Base-by-base conservation (phyloP, 352 stramenopile species). In the Phytopythium aichiense region DNA sequence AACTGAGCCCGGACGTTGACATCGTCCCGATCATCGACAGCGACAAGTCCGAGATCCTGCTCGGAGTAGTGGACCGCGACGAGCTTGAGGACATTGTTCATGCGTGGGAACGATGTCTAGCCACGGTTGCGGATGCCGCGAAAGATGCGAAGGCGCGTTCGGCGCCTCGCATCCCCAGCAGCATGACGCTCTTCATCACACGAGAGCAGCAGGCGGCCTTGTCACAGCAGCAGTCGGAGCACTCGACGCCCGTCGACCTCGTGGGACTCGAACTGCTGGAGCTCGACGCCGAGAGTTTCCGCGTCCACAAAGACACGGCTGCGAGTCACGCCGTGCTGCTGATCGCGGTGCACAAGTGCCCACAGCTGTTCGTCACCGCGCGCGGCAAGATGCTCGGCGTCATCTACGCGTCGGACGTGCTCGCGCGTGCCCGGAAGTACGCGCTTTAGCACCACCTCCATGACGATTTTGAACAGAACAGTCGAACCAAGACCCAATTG, bases 301-400 rank as follows among this genome's bases (percentile, higher is more conserved):
- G 88, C 56, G 84, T 90, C 38, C 78, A 88, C 62, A 77, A 72
- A 35, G 77, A 88, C 30, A 86, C 80, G 22, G 87, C 72, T 48
- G 81, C 80, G 51, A 89, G 78, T 37, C 82, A 91, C 49, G 78
- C 89, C 35, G 83, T 93, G 16, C 59, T 93, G n/a, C 73, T 91
- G 45, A 86, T 93, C 50, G 88, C 84, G 43, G 78, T 91, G 40
- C 80, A 93, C 70, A 93, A 93, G 58, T 78, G 71, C 20, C 80
- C 81, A 4, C 72, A 90, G 64, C 63, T 93, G 0, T 91, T 89
- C 35, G 82, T 93, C 45, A 93, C 84, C 0, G 68, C 80, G n/a
- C 73, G 79, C 23, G 84, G 84, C 7, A 88, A 81, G 62, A 65
- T 93, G 13, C 76, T 91, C 7, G 84, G 84, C 3, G 74, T 88